Evolutionary conservation across 2,329 filamentous ascomycete genomes (phyloP), one percentile per base, ranked within the genome.

Genomic region (Penicillium rolfsii): DNA sequence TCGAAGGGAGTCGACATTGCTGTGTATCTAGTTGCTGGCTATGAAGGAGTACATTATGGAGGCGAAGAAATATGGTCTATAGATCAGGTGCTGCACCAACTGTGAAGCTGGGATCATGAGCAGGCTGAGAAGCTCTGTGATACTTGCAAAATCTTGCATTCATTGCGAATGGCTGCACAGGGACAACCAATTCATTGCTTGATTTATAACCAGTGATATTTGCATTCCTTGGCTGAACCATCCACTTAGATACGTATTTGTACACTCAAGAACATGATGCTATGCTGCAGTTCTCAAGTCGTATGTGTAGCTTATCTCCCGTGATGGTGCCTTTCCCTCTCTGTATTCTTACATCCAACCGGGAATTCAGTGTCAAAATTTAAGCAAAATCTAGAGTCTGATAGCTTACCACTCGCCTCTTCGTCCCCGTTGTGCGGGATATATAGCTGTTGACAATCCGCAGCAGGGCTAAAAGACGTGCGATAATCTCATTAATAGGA

Each of bases 1-100:
- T 50, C 28, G 46, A 50, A 22, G 4, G 28, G 30, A 49, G n/a
- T 8, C 22, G 46, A 50, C n/a, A 4, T 50, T 50, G 46, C 28
- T 50, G 46, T 49, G 46, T 50, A 35, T 50, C 46, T 35, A 50
- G 46, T 22, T 22, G 28, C 46, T 50, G 28, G 46, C 46, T 35
- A 30, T 35, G 28, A 50, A 50, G 16, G 28, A 50, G 46, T 35
- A 50, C 46, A 50, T 35, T 33, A 16, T 19, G 8, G 46, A 35
- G 28, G 33, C 28, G 26, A 22, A 26, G 46, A 24, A 22, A 46
- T 46, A 50, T 33, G 28, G 26, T 50, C 19, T 28, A 35, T 22
- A 33, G 28, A 22, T 50, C 46, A 19, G n/a, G 46, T 35, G 46
- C 5, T 50, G 26, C 28, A 49, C 35, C 26, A 30, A 49, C 9